Evolutionary conservation across 495 filamentous ascomycete species (phyloP), one percentile per base, ranked within the genome.

Genomic region (Immersiella caudata): DNA sequence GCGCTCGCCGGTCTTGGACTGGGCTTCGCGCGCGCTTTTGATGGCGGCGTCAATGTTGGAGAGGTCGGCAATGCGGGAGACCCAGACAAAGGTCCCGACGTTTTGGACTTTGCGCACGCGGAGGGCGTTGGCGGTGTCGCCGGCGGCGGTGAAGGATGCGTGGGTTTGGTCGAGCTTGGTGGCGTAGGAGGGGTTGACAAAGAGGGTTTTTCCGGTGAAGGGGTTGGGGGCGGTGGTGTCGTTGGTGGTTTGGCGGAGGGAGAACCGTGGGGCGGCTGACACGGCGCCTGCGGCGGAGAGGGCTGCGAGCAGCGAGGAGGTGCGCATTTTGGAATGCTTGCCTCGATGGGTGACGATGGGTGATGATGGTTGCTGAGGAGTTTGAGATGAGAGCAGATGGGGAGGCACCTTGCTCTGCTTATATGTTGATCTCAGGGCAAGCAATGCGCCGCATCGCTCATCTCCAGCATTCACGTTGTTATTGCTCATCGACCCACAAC

Each of bases 71-170:
- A 70, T 69, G 40, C 63, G 68, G 8, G 77, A 71, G 7, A 81
- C 68, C 88, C 87, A 89, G 40, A 84, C 71, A 70, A 89, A 90
- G 12, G 86, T 85, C 51, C 82, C 82, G 25, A 85, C 27, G 14
- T 40, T 73, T 21, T 86, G 82, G 2, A 84, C 84, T 54, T 76
- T 74, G 46, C 75, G 82, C 0, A 79, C 80, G 7, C 40, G 60
- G 26, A 73, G 70, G 8, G 75, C 76, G 62, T 82, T 78, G 25
- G 80, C 65, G 1, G 70, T 20, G 64, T 80, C 75, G 21, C 71
- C 71, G 57, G 70, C 76, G 5, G 75, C 74, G 67, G 81, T 73
- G 22, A 85, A 85, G 8, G 80, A 77, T 9, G 79, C 73, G 33
- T 81, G 79, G n/a, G 80, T 79, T 58, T 74, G 71, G 8, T 81